These are phyloP conservation scores for Tubosaeta sp. DNA, from an alignment of 768 basidiomycete species.

Conservation along the genomic window DNA sequence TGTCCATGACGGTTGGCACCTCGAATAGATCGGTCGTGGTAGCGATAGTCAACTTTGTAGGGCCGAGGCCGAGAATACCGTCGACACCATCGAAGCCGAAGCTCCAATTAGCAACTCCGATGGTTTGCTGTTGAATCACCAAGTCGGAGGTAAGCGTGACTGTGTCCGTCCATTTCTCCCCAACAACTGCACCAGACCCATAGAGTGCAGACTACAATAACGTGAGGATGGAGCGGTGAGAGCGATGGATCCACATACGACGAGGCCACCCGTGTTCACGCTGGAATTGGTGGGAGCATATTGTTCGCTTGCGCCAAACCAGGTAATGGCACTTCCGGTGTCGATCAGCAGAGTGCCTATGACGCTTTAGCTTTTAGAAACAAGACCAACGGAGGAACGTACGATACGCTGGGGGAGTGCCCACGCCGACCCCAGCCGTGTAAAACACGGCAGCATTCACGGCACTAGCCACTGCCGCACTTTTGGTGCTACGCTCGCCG, in stretches of 20 bases:
- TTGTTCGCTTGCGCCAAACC: slow-evolving; percentile 24
- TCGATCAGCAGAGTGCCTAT: slow-evolving; percentile 29
- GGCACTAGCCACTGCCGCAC: slow-evolving; percentile 2
- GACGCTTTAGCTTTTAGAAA: background rate
- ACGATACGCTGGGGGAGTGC: slow-evolving; percentile 28
- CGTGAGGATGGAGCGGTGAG: slow-evolving; percentile 1
- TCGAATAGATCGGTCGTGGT: slow-evolving; percentile 8
- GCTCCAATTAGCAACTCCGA: slow-evolving; percentile 31
- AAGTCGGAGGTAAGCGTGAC: slow-evolving; percentile 3
- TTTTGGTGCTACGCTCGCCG: background rate
- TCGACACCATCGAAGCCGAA: slow-evolving; percentile 33
- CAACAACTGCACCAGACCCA: slow-evolving; percentile 1
- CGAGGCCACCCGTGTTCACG: slow-evolving; percentile 12
- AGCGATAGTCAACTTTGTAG: slow-evolving; percentile 30
- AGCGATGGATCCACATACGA: slow-evolving; percentile 16
- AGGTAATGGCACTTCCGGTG: slow-evolving; percentile 33
- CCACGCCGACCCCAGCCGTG: slow-evolving; percentile 27
- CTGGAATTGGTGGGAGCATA: slow-evolving; percentile 20
- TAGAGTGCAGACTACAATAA: background rate
- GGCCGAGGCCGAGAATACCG: slow-evolving; percentile 39
- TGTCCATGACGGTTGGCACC: slow-evolving; percentile 36
- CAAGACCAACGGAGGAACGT: background rate
- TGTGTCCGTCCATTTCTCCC: slow-evolving; percentile 16
- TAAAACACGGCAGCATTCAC: slow-evolving; percentile 27
- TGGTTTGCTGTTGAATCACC: slow-evolving; percentile 26